A percentile compares a stretch with the other conserved stretches of the same genome.
Conservation (phyloP, 306 rosid species). For the Rubus parviflorus region DNA sequence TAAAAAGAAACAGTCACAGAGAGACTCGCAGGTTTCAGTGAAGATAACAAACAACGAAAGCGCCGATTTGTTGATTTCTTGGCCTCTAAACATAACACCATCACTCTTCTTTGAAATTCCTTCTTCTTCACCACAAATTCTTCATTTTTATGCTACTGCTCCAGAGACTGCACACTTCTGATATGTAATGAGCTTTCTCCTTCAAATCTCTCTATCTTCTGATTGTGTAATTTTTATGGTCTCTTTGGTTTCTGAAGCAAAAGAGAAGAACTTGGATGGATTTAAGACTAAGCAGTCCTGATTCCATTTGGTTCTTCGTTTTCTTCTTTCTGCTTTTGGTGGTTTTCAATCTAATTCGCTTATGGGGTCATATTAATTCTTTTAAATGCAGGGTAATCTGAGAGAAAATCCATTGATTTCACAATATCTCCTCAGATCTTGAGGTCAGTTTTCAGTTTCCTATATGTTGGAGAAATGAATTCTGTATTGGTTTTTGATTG, state of each 20-base stretch:
- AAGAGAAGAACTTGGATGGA: neutral
- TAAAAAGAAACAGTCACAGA: neutral
- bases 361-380: constrained; percentile 15
- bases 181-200: constrained; percentile 5
- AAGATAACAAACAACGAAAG: constrained; percentile 19
- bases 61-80: constrained; percentile 17
- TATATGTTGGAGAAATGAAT: neutral
- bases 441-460: constrained; percentile 26
- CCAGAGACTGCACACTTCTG: neutral
- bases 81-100: neutral
- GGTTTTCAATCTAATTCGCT: neutral
- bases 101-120: neutral
- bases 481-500: neutral
- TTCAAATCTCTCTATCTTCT: constrained; percentile 10
- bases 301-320: constrained; percentile 13
- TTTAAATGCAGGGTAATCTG: constrained; percentile 29
- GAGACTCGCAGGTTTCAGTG: constrained; percentile 2
- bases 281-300: neutral
- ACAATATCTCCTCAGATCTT: constrained; percentile 28
- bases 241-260: constrained; percentile 27
- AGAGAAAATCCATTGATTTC: constrained; percentile 14
- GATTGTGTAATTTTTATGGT: neutral
- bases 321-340: neutral
- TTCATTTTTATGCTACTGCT: too few relatives aligned
- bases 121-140: too few relatives aligned